These are phyloP conservation scores for Xylaria palmicola DNA, from an alignment of 495 filamentous ascomycete species.

Conservation along the genomic window DNA sequence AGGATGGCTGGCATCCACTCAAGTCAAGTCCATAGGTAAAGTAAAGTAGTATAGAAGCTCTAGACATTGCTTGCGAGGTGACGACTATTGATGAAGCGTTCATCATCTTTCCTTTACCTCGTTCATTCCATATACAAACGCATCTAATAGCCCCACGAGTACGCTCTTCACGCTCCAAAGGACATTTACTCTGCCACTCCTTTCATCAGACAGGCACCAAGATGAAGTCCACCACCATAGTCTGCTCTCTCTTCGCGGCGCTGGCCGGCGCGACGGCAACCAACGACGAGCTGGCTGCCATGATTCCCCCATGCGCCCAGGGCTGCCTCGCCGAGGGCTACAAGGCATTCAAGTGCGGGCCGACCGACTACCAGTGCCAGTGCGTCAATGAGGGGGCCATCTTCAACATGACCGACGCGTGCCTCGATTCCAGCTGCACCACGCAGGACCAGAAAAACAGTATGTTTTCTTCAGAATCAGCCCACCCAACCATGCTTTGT, in stretches of 20 bases:
- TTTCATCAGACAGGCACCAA: background rate
- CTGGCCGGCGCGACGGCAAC: conserved; percentile 23
- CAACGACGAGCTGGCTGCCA: conserved; percentile 17
- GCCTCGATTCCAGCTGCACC: conserved; percentile 22
- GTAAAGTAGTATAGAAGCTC: background rate
- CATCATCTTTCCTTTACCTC: background rate
- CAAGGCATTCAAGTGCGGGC: conserved; percentile 21
- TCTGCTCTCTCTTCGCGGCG: conserved; percentile 21
- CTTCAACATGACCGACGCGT: conserved; percentile 17
- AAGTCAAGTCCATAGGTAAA: background rate
- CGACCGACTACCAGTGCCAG: conserved; percentile 27
- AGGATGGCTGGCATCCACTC: background rate
- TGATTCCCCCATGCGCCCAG: conserved; percentile 29
- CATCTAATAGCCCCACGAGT: background rate
- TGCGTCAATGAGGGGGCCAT: conserved; percentile 25
- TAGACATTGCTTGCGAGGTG: background rate
- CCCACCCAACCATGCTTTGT: too few species aligned
- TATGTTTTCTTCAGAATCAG: too few species aligned
- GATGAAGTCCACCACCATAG: conserved; percentile 27
- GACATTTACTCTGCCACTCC: background rate
- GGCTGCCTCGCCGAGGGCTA: conserved; percentile 25
- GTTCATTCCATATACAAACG: background rate
- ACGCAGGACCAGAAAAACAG: conserved; percentile 18
- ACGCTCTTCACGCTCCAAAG: background rate
- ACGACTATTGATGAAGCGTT: background rate